Conservation (phyloP, 2,329 filamentous ascomycete species). For the Colletotrichum liaoningense region DNA sequence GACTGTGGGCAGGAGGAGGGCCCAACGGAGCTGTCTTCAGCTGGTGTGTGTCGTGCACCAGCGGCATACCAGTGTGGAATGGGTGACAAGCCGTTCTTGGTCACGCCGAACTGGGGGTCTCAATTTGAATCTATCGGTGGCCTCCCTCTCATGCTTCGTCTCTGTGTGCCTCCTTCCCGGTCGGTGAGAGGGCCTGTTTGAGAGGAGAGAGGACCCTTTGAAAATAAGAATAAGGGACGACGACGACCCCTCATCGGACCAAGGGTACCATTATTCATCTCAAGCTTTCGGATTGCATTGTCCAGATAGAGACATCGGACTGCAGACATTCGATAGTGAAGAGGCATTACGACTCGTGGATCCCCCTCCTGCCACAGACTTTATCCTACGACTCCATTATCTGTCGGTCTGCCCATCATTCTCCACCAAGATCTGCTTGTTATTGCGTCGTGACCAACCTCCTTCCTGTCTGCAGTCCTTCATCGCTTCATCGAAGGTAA, state of each 20-base stretch:
- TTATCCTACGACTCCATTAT: background rate
- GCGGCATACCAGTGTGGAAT: background rate
- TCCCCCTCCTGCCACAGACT: background rate
- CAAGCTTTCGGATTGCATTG: background rate
- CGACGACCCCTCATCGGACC: slow-evolving; percentile 17
- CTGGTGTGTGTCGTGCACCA: background rate
- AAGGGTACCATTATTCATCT: slow-evolving; percentile 14
- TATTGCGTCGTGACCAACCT: background rate
- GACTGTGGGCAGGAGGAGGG: background rate
- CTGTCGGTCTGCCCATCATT: background rate
- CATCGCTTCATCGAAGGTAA: background rate
- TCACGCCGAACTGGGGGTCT: slow-evolving; percentile 7
- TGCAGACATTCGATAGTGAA: background rate
- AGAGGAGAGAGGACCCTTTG: slow-evolving; percentile 5
- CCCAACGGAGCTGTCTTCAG: background rate
- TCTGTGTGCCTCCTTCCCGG: background rate
- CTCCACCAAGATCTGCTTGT: background rate
- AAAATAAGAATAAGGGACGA: slow-evolving; percentile 33
- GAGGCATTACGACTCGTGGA: background rate
- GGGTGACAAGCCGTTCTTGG: slow-evolving; percentile 6
- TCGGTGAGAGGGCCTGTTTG: background rate
- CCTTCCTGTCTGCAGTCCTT: background rate
- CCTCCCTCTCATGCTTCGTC: slow-evolving; percentile 8
- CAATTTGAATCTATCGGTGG: slow-evolving; percentile 10
- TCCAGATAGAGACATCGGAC: background rate